Percentiles rank a stretch among this genome's conserved stretches.
Evolutionary conservation across 306 rosid species (phyloP).

Genomic region (Sicyos baderoa): DNA sequence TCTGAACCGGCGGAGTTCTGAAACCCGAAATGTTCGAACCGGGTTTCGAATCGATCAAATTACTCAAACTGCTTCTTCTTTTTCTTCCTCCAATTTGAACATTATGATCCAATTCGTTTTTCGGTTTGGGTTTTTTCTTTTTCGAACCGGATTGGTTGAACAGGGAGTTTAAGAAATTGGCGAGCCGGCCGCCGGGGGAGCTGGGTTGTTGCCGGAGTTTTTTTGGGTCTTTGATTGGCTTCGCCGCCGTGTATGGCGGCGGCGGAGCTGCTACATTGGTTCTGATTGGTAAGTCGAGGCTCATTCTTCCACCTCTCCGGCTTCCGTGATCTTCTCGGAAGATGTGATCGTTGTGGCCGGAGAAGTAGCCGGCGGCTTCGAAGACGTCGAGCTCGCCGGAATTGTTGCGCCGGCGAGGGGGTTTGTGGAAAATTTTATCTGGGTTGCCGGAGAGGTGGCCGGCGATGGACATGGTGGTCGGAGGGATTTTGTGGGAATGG

Average conservation of each 20-base stretch:
- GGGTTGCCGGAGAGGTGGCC: constrained; percentile 40
- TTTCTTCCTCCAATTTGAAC: constrained; percentile 7
- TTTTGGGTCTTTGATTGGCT: constrained; percentile 50
- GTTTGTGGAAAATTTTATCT: constrained; percentile 47
- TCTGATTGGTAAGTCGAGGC: constrained; percentile 84
- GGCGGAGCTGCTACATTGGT: constrained; percentile 32
- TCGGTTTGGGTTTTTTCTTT: constrained; percentile 63
- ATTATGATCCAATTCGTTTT: constrained; percentile 13
- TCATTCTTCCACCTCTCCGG: constrained; percentile 57
- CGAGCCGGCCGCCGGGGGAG: constrained; percentile 90
- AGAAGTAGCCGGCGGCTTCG: constrained; percentile 84
- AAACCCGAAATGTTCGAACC: constrained; percentile 55
- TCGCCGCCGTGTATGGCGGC: constrained; percentile 30
- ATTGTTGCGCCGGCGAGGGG: constrained; percentile 60
- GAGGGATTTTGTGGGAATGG: not conserved
- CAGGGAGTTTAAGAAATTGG: constrained; percentile 86
- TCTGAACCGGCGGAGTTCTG: constrained; percentile 61
- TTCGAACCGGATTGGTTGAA: constrained; percentile 74
- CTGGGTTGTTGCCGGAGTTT: constrained; percentile 68
- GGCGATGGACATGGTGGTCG: constrained; percentile 62
- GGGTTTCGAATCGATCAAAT: constrained; percentile 21
- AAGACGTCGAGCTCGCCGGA: constrained; percentile 91
- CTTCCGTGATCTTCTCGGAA: constrained; percentile 39
- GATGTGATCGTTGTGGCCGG: constrained; percentile 56
- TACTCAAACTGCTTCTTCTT: constrained; percentile 20